phyloP scores from a whole-genome alignment of 257 asterid genomes.

The Agastache rugosa region DNA sequence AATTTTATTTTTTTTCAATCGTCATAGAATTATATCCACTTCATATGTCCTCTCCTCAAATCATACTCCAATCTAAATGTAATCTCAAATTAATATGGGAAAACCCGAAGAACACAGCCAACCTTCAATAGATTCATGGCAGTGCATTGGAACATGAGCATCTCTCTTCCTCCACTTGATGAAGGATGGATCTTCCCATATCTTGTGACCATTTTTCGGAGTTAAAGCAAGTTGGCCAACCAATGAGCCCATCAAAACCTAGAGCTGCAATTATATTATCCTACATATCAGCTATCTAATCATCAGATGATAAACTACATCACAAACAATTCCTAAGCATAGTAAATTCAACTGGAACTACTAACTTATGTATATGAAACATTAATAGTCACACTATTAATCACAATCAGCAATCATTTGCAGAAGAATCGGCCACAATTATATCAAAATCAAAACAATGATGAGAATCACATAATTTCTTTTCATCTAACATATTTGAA shows the following conservation, averaged over 20 bases:
- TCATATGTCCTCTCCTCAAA: neutral
- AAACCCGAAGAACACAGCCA: slow-evolving; percentile 16
- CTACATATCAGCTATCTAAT: neutral
- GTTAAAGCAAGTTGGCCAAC: slow-evolving; percentile 67
- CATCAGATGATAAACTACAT: neutral
- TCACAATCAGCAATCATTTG: slow-evolving; percentile 23
- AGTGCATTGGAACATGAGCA: slow-evolving; percentile 85
- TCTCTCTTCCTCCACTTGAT: slow-evolving; percentile 95
- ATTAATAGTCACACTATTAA: neutral
- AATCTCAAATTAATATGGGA: slow-evolving; percentile 1
- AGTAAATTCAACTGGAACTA: neutral
- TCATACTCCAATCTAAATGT: neutral
- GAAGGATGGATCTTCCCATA: slow-evolving; percentile 95
- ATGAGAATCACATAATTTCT: neutral
- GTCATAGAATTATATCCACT: neutral
- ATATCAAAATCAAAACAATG: slow-evolving; percentile 15
- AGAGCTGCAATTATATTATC: neutral
- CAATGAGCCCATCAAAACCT: slow-evolving; percentile 61
- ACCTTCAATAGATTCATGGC: slow-evolving; percentile 93
- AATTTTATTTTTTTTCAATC: neutral
- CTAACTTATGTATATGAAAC: neutral
- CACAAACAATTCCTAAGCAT: neutral
- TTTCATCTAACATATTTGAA: slow-evolving; percentile 3
- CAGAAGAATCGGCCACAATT: neutral
- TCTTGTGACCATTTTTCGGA: slow-evolving; percentile 64